These are phyloP conservation scores for Cordyceps fumosorosea DNA, from an alignment of 2,329 filamentous ascomycete genomes.

Conservation along the genomic window DNA sequence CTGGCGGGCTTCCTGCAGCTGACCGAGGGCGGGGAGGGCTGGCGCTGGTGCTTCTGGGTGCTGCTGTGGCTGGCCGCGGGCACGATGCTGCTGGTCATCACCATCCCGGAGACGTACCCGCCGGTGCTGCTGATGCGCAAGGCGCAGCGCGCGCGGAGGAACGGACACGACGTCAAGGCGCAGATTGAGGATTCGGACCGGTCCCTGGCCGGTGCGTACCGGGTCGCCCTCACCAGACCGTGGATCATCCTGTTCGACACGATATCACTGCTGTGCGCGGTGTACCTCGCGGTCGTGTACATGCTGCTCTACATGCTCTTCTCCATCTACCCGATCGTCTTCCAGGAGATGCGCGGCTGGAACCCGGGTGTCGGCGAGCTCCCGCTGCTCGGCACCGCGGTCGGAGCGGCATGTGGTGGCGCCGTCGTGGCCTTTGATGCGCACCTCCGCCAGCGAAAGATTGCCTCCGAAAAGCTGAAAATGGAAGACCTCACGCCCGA, in stretches of 20 bases:
- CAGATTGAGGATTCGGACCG: slow-evolving; percentile 39
- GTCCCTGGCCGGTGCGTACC: slow-evolving; percentile 39
- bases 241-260: slow-evolving; percentile 49
- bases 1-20: slow-evolving; percentile 51
- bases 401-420: slow-evolving; percentile 41
- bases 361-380: slow-evolving; percentile 46
- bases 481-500: slow-evolving; percentile 32
- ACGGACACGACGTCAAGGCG: slow-evolving; percentile 43
- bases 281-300: slow-evolving; percentile 49
- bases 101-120: slow-evolving; percentile 52
- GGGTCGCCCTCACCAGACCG: slow-evolving; percentile 44
- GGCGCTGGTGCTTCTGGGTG: slow-evolving; percentile 48
- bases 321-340: slow-evolving; percentile 50
- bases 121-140: slow-evolving; percentile 46
- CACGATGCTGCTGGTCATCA: slow-evolving; percentile 41
- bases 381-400: slow-evolving; percentile 42
- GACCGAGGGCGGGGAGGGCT: slow-evolving; percentile 43
- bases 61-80: slow-evolving; percentile 36
- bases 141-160: slow-evolving; percentile 42
- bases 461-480: slow-evolving; percentile 28
- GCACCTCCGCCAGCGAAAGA: slow-evolving; percentile 29
- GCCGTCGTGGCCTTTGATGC: slow-evolving; percentile 35
- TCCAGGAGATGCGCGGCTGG: slow-evolving; percentile 46
- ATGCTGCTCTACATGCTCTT: slow-evolving; percentile 52
- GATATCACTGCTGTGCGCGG: slow-evolving; percentile 43